Evolutionary conservation across 768 basidiomycete genomes (phyloP), one percentile per base, ranked within the genome.

Genomic region (Crepidotus variabilis): DNA sequence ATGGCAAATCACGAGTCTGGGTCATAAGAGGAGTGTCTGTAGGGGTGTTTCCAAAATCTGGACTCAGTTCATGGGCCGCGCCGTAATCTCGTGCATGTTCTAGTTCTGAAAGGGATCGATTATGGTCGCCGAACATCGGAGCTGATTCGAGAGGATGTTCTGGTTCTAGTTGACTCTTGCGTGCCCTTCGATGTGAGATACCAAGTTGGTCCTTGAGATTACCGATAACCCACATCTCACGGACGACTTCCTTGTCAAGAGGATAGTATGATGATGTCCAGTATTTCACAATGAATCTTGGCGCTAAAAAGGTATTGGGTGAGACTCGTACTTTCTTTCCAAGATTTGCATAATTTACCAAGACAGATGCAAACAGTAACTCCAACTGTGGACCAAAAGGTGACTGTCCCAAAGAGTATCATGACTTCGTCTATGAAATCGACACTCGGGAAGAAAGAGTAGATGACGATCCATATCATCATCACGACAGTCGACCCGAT

Each of bases 191-290:
- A 62, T 86, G 88, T 34, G 75, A 70, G 54, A 94, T 80, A 2
- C 92, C 92, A 3, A 94, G 75, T 39, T 78, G 83, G 60, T 92
- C 90, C 67, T 94, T 94, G 55, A 94, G 77, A 65, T 92, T 85
- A 2, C 92, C 92, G 56, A 69, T 65, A 3, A 93, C 90, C 91
- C 90, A 93, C 83, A 86, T 88, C 75, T 98, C 96, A 24, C 96
- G 86, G 7, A 98, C 78, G 55, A 98, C 86, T 63, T 97, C 91
- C 67, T 85, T 88, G 77, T 98, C 96, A 16, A 86, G 75, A 2
- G 95, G 94, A 49, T 69, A 72, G 64, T 94, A 97, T 0, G 86
- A 80, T 0, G 85, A 77, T 9, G 80, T 75, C 58, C 87, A 65
- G 67, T 82, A 92, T 65, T 92, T 91, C 71, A 85, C 75, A 32